These are phyloP conservation scores for Daldinia childiae DNA, from an alignment of 495 filamentous ascomycete genomes.

Conservation along the genomic window DNA sequence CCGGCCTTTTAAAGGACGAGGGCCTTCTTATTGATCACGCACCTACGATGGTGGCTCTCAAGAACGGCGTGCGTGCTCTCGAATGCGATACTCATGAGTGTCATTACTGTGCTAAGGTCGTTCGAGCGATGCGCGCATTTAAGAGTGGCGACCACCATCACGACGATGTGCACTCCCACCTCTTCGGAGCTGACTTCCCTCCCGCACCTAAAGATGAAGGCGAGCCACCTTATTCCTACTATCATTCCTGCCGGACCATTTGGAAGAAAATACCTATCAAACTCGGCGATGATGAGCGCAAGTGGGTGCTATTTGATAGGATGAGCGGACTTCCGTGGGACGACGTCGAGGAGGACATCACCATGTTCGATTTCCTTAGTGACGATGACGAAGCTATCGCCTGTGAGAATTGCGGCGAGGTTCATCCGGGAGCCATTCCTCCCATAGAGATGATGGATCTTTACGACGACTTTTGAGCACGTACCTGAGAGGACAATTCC, in stretches of 20 bases:
- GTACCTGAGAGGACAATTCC: not conserved
- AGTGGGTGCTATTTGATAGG: slow-evolving; percentile 57
- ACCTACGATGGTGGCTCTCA: slow-evolving; percentile 47
- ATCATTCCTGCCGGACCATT: slow-evolving; percentile 50
- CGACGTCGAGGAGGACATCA: slow-evolving; percentile 43
- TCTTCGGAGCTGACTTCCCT: slow-evolving; percentile 39
- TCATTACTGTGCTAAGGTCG: slow-evolving; percentile 42
- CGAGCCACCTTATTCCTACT: slow-evolving; percentile 50
- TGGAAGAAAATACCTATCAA: slow-evolving; percentile 55
- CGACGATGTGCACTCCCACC: slow-evolving; percentile 32
- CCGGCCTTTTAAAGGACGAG: slow-evolving; percentile 55
- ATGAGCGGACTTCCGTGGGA: slow-evolving; percentile 48
- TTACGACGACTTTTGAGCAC: slow-evolving; percentile 33
- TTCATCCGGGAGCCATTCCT: slow-evolving; percentile 47
- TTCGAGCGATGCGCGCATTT: slow-evolving; percentile 48
- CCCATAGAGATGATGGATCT: slow-evolving; percentile 44
- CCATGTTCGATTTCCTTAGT: slow-evolving; percentile 39
- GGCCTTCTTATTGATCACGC: slow-evolving; percentile 52
- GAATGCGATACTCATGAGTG: slow-evolving; percentile 23
- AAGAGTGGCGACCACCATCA: slow-evolving; percentile 13
- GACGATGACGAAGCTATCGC: slow-evolving; percentile 48
- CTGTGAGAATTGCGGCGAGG: slow-evolving; percentile 50
- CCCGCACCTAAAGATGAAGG: slow-evolving; percentile 53
- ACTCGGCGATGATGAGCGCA: slow-evolving; percentile 47
- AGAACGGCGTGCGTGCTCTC: slow-evolving; percentile 45